These are phyloP conservation scores for Sporobolomyces roseus DNA, from an alignment of 768 basidiomycete genomes.

Conservation along the genomic window DNA sequence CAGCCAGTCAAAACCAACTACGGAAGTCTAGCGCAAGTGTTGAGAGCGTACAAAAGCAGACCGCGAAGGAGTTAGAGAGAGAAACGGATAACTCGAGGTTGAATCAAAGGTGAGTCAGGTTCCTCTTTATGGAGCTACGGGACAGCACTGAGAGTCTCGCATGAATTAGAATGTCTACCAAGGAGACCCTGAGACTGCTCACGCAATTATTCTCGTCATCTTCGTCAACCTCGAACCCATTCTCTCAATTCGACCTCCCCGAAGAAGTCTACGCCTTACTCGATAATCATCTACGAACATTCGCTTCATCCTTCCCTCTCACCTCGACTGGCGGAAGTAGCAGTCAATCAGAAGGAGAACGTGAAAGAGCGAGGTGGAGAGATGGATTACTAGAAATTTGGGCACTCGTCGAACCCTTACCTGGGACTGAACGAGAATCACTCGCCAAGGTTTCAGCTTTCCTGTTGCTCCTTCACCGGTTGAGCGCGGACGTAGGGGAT, in stretches of 20 bases:
- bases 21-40: too few species aligned
- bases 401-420: slow-evolving; percentile 24
- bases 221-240: slow-evolving; percentile 12
- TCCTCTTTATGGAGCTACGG: too few species aligned
- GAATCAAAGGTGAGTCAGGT: too few species aligned
- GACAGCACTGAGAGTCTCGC: too few species aligned
- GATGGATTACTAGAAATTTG: slow-evolving; percentile 35
- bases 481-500: slow-evolving; percentile 30
- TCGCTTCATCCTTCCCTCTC: slow-evolving; percentile 26
- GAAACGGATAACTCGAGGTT: too few species aligned
- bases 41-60: too few species aligned
- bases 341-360: slow-evolving; percentile 19
- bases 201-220: slow-evolving; percentile 24
- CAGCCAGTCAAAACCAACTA: too few species aligned
- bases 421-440: slow-evolving; percentile 33
- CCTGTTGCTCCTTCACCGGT: slow-evolving; percentile 25
- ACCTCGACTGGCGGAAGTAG: neutral
- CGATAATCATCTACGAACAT: slow-evolving; percentile 17
- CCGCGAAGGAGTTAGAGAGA: too few species aligned
- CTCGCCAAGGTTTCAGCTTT: slow-evolving; percentile 35
- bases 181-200: slow-evolving; percentile 25
- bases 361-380: slow-evolving; percentile 31
- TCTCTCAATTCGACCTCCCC: slow-evolving; percentile 23
- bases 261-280: neutral
- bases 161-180: slow-evolving; percentile 12